A percentile compares a stretch with the other conserved stretches of the same genome.
Conservation (phyloP, 768 basidiomycete genomes). For the Termitomyces bulborhizus region DNA sequence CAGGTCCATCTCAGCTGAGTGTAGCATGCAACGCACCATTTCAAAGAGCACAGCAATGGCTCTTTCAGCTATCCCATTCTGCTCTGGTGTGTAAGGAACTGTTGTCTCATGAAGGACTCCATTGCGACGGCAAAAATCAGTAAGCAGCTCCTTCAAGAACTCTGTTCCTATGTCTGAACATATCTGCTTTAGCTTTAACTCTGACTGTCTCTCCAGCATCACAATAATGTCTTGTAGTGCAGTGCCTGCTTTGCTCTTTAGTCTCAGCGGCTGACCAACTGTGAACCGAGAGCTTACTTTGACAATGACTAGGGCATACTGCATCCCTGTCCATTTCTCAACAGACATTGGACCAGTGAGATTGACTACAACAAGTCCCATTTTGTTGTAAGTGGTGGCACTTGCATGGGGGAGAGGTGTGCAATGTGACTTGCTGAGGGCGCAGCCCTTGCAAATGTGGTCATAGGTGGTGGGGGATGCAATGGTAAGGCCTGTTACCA, state of each 20-base stretch:
- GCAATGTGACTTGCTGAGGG: background rate
- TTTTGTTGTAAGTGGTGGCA: background rate
- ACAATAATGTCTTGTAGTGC: background rate
- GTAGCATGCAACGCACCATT: background rate
- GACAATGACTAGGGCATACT: background rate
- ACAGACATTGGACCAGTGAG: background rate
- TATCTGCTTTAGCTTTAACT: background rate
- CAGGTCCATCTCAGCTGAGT: background rate
- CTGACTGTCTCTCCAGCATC: background rate
- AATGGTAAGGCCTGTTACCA: background rate
- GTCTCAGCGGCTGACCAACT: background rate
- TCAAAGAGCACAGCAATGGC: background rate
- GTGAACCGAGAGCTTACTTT: background rate
- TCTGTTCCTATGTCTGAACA: background rate
- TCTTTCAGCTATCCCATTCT: background rate
- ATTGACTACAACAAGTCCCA: background rate
- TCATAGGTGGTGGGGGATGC: background rate
- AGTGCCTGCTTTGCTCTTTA: background rate
- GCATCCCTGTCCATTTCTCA: background rate
- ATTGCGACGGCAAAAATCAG: background rate
- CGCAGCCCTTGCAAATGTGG: background rate
- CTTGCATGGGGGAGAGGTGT: background rate
- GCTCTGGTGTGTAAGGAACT: background rate
- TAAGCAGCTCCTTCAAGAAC: background rate
- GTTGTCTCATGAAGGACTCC: background rate